Percentiles rank a stretch among this genome's conserved stretches.
Conservation (phyloP, 2,329 filamentous ascomycete species). For the Stachybotrys echinatus region DNA sequence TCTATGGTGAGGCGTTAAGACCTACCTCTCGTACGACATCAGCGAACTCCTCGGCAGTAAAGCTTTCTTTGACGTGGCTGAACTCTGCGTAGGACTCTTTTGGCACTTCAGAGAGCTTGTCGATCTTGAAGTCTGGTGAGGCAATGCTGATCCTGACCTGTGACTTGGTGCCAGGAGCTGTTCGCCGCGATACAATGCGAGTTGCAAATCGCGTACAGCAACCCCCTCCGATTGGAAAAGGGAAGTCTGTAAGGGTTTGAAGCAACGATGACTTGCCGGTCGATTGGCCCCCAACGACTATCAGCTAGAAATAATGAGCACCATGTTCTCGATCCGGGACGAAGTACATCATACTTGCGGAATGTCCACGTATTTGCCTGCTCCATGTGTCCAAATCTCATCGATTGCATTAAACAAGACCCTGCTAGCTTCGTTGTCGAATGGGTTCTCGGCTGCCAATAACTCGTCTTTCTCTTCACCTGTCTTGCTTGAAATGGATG, state of each 20-base stretch:
- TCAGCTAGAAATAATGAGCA: slow-evolving; percentile 20
- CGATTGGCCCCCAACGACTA: slow-evolving; percentile 30
- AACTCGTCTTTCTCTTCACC: background rate
- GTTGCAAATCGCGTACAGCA: slow-evolving; percentile 32
- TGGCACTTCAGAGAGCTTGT: slow-evolving; percentile 12
- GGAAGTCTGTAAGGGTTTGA: slow-evolving; percentile 29
- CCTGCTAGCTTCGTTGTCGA: slow-evolving; percentile 26
- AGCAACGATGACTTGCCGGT: slow-evolving; percentile 31
- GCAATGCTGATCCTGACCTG: slow-evolving; percentile 24
- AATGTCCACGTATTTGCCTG: slow-evolving; percentile 21
- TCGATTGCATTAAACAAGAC: slow-evolving; percentile 31
- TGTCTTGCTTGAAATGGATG: no score
- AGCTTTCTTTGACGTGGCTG: slow-evolving; percentile 10
- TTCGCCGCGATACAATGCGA: slow-evolving; percentile 28
- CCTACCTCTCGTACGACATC: slow-evolving; percentile 22
- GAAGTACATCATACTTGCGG: slow-evolving; percentile 23
- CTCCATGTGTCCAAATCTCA: slow-evolving; percentile 23
- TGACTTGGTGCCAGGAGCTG: slow-evolving; percentile 18
- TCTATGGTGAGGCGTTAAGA: background rate
- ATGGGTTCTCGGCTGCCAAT: slow-evolving; percentile 18
- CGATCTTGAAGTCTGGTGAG: slow-evolving; percentile 14
- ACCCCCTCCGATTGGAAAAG: slow-evolving; percentile 23
- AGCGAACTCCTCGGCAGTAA: slow-evolving; percentile 22
- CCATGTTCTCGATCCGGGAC: no score
- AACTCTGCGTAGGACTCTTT: slow-evolving; percentile 14